phyloP scores from a whole-genome alignment of 495 filamentous ascomycete species.

The Podospora sp. region DNA sequence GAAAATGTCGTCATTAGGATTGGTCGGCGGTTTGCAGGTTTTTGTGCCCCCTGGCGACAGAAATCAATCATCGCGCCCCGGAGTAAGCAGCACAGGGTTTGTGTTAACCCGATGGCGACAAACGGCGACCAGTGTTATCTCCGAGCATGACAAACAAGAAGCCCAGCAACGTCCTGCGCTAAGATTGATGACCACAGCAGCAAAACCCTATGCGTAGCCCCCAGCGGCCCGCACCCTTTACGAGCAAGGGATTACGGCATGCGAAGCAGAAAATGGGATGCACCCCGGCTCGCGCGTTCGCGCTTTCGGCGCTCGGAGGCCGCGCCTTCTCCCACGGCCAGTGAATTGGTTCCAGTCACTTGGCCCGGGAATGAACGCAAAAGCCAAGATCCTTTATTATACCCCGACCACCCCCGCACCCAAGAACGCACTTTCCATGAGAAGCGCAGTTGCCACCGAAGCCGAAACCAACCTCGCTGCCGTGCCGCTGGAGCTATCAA shows the following conservation, averaged over 20 bases:
- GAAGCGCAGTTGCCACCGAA: too few relatives aligned
- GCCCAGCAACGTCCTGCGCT: too few relatives aligned
- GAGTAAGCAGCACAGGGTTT: background rate
- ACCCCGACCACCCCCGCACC: too few relatives aligned
- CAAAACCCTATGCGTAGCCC: background rate
- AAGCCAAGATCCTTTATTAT: background rate
- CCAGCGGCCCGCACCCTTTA: background rate
- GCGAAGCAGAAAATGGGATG: background rate
- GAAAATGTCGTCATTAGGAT: too few relatives aligned
- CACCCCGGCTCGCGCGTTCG: slow-evolving; percentile 5
- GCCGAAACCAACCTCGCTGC: too few relatives aligned
- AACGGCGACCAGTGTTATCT: background rate
- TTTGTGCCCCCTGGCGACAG: too few relatives aligned
- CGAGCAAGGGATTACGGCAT: background rate
- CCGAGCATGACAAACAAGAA: background rate
- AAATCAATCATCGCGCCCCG: background rate
- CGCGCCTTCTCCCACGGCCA: background rate
- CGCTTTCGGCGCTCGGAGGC: slow-evolving; percentile 13
- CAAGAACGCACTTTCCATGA: too few relatives aligned
- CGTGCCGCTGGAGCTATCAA: too few relatives aligned
- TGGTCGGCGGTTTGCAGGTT: too few relatives aligned
- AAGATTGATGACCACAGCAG: background rate
- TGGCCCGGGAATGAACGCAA: background rate
- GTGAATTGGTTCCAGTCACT: too few relatives aligned
- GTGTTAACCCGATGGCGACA: background rate